phyloP scores from a whole-genome alignment of 352 stramenopile genomes.

The Lagenidium sp. region DNA sequence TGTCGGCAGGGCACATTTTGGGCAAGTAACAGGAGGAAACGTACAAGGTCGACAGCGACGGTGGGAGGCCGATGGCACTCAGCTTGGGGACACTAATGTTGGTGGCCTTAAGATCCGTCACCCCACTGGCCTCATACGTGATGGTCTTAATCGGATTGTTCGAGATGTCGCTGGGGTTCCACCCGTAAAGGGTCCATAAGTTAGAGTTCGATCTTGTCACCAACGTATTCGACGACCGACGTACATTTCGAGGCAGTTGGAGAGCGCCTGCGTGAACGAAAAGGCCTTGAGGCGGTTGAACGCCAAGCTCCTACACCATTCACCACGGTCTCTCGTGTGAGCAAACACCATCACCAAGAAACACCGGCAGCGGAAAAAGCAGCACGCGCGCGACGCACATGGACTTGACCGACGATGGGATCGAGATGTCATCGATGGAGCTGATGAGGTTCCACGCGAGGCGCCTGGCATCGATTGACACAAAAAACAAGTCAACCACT shows the following conservation, averaged over 20 bases:
- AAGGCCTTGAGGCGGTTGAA: not conserved
- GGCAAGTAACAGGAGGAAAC: not conserved
- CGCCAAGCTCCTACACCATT: not conserved
- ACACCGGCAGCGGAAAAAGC: not conserved
- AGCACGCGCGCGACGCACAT: not conserved
- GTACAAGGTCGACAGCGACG: not conserved
- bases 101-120: not conserved
- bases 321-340: too few relatives aligned
- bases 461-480: too few relatives aligned
- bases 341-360: not conserved
- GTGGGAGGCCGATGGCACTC: not conserved
- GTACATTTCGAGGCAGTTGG: too few relatives aligned
- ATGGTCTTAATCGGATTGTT: not conserved
- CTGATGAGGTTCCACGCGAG: not conserved
- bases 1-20: not conserved
- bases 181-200: too few relatives aligned
- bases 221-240: too few relatives aligned
- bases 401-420: not conserved
- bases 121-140: not conserved
- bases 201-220: too few relatives aligned
- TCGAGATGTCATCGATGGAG: not conserved
- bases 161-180: not conserved
- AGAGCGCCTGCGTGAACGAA: not conserved
- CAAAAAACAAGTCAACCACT: not conserved
- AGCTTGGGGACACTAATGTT: slow-evolving; percentile 1